Evolutionary conservation across 164 flowering plant species (phyloP).

Genomic region (Nymphaea thermarum): DNA sequence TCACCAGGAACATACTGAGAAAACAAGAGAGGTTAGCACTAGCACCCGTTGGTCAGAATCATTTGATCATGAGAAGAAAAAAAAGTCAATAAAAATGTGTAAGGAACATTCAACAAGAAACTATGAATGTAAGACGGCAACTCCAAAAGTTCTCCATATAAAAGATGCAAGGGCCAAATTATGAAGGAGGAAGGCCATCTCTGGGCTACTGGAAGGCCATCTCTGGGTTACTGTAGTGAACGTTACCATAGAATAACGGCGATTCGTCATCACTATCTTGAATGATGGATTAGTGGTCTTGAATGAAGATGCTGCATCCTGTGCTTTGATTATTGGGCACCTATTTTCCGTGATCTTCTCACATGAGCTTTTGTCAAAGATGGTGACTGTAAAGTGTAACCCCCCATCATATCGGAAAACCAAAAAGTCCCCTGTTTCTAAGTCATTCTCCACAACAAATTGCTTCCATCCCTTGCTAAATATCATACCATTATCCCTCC

Average conservation of each 20-base stretch:
- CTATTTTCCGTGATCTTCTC: constrained; percentile 20
- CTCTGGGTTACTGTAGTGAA: too few relatives aligned
- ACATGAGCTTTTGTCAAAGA: constrained; percentile 45
- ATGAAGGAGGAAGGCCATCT: too few relatives aligned
- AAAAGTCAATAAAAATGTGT: too few relatives aligned
- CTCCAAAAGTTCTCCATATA: too few relatives aligned
- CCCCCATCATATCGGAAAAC: constrained; percentile 59
- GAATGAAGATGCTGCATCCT: neutral
- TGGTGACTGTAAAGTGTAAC: constrained; percentile 35
- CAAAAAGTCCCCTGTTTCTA: constrained; percentile 38
- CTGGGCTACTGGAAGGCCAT: too few relatives aligned
- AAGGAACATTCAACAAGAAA: neutral
- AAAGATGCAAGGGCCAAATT: too few relatives aligned
- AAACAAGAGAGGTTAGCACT: neutral
- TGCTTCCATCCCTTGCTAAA: constrained; percentile 40
- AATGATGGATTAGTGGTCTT: neutral
- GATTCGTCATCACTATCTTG: neutral
- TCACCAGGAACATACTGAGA: neutral
- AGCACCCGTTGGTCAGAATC: neutral
- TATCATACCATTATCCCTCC: constrained; percentile 17
- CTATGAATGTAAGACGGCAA: too few relatives aligned
- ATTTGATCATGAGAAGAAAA: neutral
- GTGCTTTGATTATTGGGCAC: neutral
- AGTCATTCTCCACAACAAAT: constrained; percentile 37
- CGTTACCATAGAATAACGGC: neutral